phyloP scores from a whole-genome alignment of 306 rosid species.

The Ceratonia siliqua region DNA sequence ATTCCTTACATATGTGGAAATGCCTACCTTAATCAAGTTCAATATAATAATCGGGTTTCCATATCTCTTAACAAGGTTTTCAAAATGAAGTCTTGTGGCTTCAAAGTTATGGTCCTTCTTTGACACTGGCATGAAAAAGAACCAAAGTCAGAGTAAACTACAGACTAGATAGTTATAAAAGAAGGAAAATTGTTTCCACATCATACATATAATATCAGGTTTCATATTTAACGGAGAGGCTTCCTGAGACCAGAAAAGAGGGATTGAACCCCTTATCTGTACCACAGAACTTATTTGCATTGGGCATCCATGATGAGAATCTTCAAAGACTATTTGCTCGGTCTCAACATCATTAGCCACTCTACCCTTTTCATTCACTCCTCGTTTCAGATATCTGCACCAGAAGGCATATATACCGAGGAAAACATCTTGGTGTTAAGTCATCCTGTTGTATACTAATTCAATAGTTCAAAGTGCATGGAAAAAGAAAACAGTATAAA shows the following conservation, averaged over 20 bases:
- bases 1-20: conserved; percentile 24
- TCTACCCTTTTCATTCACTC: conserved; percentile 93
- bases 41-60: conserved; percentile 89
- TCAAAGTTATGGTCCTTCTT: conserved; percentile 65
- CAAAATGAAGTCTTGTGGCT: conserved; percentile 92
- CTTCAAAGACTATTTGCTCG: conserved; percentile 80
- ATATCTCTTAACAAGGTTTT: conserved; percentile 84
- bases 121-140: conserved; percentile 53
- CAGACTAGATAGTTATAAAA: conserved; percentile 16
- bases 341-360: conserved; percentile 99
- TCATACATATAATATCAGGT: conserved; percentile 87
- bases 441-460: conserved; percentile 10
- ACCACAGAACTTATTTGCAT: conserved; percentile 88
- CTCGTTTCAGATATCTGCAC: conserved; percentile 91
- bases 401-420: conserved; percentile 29
- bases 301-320: conserved; percentile 60
- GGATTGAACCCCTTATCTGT: conserved; percentile 94
- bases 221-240: conserved; percentile 78
- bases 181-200: conserved; percentile 14
- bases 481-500: not conserved
- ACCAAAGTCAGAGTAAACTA: conserved; percentile 24
- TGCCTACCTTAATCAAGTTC: conserved; percentile 88
- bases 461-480: conserved; percentile 9
- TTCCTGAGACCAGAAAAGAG: conserved; percentile 98
- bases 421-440: conserved; percentile 1